A percentile compares a stretch with the other conserved stretches of the same genome.
These are phyloP conservation scores for Mallotus japonicus DNA, from an alignment of 441 rosid species.

Conservation along the genomic window DNA sequence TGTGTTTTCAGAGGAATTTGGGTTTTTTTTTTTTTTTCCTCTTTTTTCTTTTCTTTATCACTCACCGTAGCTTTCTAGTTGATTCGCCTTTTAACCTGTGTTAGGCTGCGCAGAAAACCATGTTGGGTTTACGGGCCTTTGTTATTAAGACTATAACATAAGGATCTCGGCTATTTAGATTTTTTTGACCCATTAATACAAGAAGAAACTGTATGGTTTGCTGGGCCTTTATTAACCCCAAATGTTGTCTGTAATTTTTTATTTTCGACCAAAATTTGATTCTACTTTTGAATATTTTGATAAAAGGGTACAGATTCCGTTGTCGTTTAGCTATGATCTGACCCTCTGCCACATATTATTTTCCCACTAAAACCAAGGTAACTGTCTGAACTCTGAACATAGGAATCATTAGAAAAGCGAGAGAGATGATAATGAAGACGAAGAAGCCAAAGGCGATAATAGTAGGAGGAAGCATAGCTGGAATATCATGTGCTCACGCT, in stretches of 20 bases:
- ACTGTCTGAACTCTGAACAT: not conserved
- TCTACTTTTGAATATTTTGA: too few relatives aligned
- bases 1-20: not conserved
- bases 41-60: not conserved
- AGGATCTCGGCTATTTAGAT: too few relatives aligned
- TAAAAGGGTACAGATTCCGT: not conserved
- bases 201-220: too few relatives aligned
- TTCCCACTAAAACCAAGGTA: not conserved
- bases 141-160: too few relatives aligned
- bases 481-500: conserved; percentile 65
- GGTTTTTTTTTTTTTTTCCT: not conserved
- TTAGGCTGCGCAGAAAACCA: not conserved
- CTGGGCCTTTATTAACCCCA: too few relatives aligned
- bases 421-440: conserved; percentile 13
- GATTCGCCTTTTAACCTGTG: not conserved
- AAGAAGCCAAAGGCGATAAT: conserved; percentile 48
- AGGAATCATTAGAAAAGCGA: not conserved
- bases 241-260: too few relatives aligned
- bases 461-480: conserved; percentile 77
- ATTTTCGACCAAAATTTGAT: too few relatives aligned
- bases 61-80: not conserved
- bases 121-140: not conserved
- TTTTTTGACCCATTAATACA: too few relatives aligned
- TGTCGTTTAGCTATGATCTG: not conserved
- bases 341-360: not conserved